phyloP scores from a whole-genome alignment of 345 rosid species.

The Boechera retrofracta region DNA sequence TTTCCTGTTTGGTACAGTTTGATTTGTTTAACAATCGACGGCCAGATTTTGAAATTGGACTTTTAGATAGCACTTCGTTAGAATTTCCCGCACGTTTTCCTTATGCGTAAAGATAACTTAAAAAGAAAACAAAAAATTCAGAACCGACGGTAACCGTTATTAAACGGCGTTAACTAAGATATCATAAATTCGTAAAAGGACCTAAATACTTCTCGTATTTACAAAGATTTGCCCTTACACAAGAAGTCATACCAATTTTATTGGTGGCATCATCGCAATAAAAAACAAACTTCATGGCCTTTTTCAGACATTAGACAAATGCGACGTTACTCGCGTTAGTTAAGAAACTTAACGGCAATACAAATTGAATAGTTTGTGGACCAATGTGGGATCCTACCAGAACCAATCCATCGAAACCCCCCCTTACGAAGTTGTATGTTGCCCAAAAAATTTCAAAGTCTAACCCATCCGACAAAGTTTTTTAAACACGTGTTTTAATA shows the following conservation, averaged over 20 bases:
- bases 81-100: constrained; percentile 42
- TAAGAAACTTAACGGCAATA: constrained; percentile 7
- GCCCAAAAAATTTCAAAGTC: constrained; percentile 5
- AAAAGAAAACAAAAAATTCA: neutral
- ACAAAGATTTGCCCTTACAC: neutral
- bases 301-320: neutral
- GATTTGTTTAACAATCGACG: constrained; percentile 18
- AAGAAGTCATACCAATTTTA: neutral
- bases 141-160: constrained; percentile 12
- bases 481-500: constrained; percentile 36
- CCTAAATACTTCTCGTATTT: neutral
- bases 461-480: constrained; percentile 15
- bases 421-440: constrained; percentile 18
- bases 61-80: neutral
- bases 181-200: neutral
- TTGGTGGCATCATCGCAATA: constrained; percentile 12
- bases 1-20: neutral
- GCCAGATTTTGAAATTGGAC: constrained; percentile 22
- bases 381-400: constrained; percentile 6
- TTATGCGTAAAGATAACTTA: constrained; percentile 2
- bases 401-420: neutral
- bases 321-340: neutral
- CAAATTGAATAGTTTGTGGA: constrained; percentile 22
- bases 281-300: neutral
- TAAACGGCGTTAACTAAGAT: constrained; percentile 22